Base-by-base conservation (phyloP, 2,329 filamentous ascomycete genomes). In the Metarhizium humberi region DNA sequence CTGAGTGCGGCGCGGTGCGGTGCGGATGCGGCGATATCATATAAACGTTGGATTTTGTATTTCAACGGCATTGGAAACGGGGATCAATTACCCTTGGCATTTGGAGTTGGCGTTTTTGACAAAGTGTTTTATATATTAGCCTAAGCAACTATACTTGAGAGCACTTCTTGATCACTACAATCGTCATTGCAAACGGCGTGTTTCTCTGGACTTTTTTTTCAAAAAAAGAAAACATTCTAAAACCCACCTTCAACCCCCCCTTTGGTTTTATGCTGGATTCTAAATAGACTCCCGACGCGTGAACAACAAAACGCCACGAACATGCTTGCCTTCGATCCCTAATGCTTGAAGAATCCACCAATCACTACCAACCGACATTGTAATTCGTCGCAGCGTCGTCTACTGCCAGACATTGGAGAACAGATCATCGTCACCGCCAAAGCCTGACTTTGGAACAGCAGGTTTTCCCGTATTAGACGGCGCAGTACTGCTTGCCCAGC, bases 321-420 rank as follows among this genome's bases (percentile, higher is more conserved):
- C 62, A 67, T 69, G 63, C 63, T 60, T 59, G 53, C 57, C 60
- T 56, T 58, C 18, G 30, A 38, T 38, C 45, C 40, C 30, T 40
- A 43, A 47, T 55, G 40, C 48, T 62, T 60, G 51, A 54, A 54
- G 40, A 5, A 50, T 40, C 10, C 8, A 34, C 4, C 18, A 43
- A 49, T 49, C 30, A 11, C 40, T 6, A 42, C 14, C 11, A 30
- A n/a, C 10, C 10, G 11, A 6, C 46, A 20, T 50, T 20, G 45
- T 46, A 47, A 30, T 16, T 49, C 6, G 25, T 10, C 3, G 25
- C 13, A 42, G 7, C 36, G 11, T 18, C 30, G 7, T 29, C 52
- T 71, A 96, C 74, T 91, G 82, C 92, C 92, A 97, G 51, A 97
- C 92, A 71, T 97, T 97, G 36, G 87, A 91, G 72, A 97, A 97